Evolutionary conservation across 345 rosid genomes (phyloP), one percentile per base, ranked within the genome.

Genomic region (Aquilaria sinensis): DNA sequence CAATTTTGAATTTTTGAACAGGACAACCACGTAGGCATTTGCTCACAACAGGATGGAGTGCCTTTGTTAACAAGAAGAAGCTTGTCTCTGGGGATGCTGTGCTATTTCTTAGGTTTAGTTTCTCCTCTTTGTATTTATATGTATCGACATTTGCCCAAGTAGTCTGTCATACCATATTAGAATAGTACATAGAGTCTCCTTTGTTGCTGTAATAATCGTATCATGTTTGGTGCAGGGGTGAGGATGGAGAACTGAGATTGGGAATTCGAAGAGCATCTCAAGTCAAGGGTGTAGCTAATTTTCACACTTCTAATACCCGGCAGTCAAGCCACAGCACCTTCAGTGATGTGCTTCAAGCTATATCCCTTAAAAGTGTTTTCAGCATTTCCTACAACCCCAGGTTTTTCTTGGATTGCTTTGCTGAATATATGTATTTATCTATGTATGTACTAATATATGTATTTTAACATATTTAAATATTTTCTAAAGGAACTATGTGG

Each of bases 41-140:
- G 88, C 96, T 95, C 13, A 95, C 99, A 6, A 95, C 98, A 7
- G 99, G 99, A 50, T 95, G 99, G 99, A 95, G 96, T 76, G 93
- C 92, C 23, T 95, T 95, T 74, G 97, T 95, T 4, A 95, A 95
- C 73, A 89, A 82, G 89, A 95, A 95, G 87, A 91, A 91, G 72
- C 96, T 95, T 57, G 94, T 95, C 51, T 89, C 98, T 14, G 99
- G 99, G 69, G 99, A 95, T 80, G 99, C 98, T 50, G 96, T 95
- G 63, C 96, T 95, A 58, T 95, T 95, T 73, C 92, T 91, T 16
- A 87, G 97, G 99, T 91, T 73, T 12, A 31, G 52, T 53, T 16
- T 56, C 57, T 16, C 6, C 6, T 47, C 43, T 12, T 11, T 47
- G 11, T 14, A 41, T 15, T 29, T 14, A 57, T 11, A 31, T 31